phyloP scores from a whole-genome alignment of 768 basidiomycete genomes.

The Mycena leptocephala region DNA sequence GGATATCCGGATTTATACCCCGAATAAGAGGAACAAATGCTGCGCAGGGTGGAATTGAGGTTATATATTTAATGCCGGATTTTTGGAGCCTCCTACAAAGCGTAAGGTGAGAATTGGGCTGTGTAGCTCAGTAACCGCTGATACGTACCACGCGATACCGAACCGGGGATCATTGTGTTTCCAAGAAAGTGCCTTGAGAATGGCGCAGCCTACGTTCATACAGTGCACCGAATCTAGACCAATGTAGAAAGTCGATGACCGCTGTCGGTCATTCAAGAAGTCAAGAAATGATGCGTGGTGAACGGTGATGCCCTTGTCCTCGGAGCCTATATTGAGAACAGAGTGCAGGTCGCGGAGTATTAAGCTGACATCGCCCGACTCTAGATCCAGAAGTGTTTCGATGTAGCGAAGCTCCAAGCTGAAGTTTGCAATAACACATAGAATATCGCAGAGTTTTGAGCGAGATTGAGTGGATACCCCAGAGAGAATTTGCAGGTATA shows the following conservation, averaged over 20 bases:
- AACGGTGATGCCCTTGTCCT: background rate
- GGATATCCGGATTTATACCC: background rate
- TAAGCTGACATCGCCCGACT: background rate
- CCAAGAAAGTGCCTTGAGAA: background rate
- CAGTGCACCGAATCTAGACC: background rate
- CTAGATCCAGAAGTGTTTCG: background rate
- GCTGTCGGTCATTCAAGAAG: background rate
- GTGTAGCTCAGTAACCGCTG: background rate
- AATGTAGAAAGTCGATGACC: background rate
- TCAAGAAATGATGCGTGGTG: constrained; percentile 5
- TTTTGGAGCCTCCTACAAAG: background rate
- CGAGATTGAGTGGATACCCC: background rate
- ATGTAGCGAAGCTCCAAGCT: background rate
- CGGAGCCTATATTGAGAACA: background rate
- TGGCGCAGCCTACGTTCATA: background rate
- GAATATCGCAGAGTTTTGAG: background rate
- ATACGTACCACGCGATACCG: background rate
- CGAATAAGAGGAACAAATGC: background rate
- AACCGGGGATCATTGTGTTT: background rate
- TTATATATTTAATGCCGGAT: background rate
- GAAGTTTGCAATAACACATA: background rate
- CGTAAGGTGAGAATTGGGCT: background rate
- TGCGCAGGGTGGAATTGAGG: background rate
- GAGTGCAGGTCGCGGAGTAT: background rate
- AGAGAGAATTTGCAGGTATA: background rate